Percentiles rank a stretch among this genome's conserved stretches.
Conservation (phyloP, 129 eudicot species). For the Oenanthe sinensis region DNA sequence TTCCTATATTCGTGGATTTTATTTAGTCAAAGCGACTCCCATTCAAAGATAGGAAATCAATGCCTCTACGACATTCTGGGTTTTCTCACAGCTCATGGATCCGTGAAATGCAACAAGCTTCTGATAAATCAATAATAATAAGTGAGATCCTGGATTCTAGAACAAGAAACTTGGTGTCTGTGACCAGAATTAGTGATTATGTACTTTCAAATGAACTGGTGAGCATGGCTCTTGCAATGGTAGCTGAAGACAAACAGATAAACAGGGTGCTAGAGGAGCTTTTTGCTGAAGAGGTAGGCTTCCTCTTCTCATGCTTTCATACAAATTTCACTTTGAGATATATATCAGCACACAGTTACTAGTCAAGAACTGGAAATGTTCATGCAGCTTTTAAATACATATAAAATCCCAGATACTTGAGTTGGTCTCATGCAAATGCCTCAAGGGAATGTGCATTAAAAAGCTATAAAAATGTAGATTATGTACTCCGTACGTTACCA, state of each 20-base stretch:
- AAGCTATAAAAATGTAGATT: neutral
- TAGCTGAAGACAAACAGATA: constrained; percentile 96
- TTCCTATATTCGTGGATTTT: constrained; percentile 11
- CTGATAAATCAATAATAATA: constrained; percentile 83
- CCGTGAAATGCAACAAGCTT: constrained; percentile 95
- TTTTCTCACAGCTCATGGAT: constrained; percentile 96
- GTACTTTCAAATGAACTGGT: constrained; percentile 95
- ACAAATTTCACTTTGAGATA: neutral
- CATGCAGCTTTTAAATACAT: neutral
- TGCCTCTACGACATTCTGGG: constrained; percentile 50
- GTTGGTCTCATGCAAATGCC: neutral
- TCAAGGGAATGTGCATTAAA: neutral
- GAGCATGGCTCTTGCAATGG: constrained; percentile 99
- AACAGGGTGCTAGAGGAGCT: constrained; percentile 95
- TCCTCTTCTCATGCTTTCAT: neutral
- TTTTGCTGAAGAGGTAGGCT: constrained; percentile 79
- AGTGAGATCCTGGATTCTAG: constrained; percentile 96
- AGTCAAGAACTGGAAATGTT: neutral
- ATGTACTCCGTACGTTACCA: neutral
- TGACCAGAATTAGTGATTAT: constrained; percentile 89
- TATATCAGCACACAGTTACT: neutral
- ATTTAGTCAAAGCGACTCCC: constrained; percentile 94
- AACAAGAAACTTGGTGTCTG: constrained; percentile 91
- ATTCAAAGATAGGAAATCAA: constrained; percentile 43
- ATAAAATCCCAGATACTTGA: neutral